Base-by-base conservation (phyloP, 495 filamentous ascomycete species). In the Aspergillus diversus region DNA sequence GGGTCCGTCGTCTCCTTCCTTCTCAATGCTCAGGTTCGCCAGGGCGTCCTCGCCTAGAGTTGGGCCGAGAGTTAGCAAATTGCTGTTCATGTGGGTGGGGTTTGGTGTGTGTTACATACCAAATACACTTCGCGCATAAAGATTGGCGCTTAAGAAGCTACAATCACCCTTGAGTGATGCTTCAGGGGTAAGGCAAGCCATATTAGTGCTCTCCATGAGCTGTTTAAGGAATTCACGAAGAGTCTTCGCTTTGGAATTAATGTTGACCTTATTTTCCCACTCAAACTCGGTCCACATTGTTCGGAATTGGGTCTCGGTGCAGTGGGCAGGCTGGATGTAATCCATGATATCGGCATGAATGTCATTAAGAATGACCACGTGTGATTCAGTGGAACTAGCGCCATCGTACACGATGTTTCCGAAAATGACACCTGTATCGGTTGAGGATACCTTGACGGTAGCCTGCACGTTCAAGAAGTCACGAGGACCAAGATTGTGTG, bases 271-370 rank as follows among this genome's bases (percentile, higher is more conserved):
- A 82, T 99, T 99, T 83, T 99, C 96, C 96, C 96, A 99, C 76
- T 99, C 96, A 64, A 99, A 99, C 71, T 99, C 96, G 35, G 96
- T 98, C 96, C 96, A 99, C 96, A 99, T 99, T 27, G 92, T 96
- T 39, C 96, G 86, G 88, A 99, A 99, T 71, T 98, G 92, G 37
- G 94, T 97, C 82, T 99, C 96, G 13, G 91, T 93, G 82, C 96
- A 99, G 47, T 92, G 84, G 12, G 95, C 96, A 7, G 96, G 96
- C 70, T 98, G 93, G 68, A 99, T 99, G 78, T 99, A 99, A 77
- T 99, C 96, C 96, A 99, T 99, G 69, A 99, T 98, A 73, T 99
- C 96, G 63, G 97, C 95, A 73, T 98, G 96, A 35, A 99, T 89
- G 73, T 99, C 96, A 75, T 98, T 98, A 51, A 99, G 86, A 66